Evolutionary conservation across 371 early-diverging fungal species (phyloP).

Genomic region (Mortierella sp.): DNA sequence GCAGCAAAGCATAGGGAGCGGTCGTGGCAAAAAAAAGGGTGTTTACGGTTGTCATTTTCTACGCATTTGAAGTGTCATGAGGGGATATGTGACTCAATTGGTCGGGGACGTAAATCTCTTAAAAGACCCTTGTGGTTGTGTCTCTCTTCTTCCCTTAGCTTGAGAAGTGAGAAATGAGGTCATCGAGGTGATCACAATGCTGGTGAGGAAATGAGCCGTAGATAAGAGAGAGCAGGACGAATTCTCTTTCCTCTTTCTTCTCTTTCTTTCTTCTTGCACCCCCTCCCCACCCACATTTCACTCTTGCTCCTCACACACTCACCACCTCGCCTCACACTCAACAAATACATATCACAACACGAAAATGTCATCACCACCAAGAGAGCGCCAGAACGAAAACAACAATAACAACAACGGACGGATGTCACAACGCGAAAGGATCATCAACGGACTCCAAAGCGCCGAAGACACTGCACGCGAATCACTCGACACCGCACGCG

Average conservation of each 20-base stretch:
- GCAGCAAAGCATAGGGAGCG: not conserved
- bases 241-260: not conserved
- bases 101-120: too few relatives aligned
- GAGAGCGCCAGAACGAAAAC: not conserved
- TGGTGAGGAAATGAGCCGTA: slow-evolving; percentile 1
- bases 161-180: not conserved
- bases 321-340: not conserved
- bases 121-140: not conserved
- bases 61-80: not conserved
- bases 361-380: slow-evolving; percentile 2
- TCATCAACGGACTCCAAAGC: slow-evolving; percentile 28
- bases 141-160: not conserved
- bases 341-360: too few relatives aligned
- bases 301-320: not conserved
- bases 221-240: not conserved
- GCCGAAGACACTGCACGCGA: slow-evolving; percentile 33
- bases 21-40: not conserved
- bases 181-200: not conserved
- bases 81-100: not conserved
- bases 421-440: slow-evolving; percentile 24
- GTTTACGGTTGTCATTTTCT: not conserved
- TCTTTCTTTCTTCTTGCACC: not conserved
- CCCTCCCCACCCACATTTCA: not conserved
- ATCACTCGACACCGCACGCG: slow-evolving; percentile 32
- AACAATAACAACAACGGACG: slow-evolving; percentile 7